Base-by-base conservation (phyloP, 2,329 filamentous ascomycete genomes). In the Claviceps sp. region DNA sequence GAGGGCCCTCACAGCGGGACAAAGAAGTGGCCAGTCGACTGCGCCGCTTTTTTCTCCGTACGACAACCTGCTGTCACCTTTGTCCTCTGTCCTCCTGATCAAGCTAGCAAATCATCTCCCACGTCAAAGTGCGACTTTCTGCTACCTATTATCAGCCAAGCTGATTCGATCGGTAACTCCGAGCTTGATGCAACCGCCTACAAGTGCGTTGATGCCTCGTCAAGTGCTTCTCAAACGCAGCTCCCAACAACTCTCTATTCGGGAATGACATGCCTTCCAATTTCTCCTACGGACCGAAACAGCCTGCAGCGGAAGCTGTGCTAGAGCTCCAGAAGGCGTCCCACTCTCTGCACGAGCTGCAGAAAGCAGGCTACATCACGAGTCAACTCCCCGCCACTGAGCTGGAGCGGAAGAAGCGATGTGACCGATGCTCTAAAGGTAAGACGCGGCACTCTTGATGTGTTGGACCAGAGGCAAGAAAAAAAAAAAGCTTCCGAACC, bases 361-460 rank as follows among this genome's bases (percentile, higher is more conserved):
- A 55, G 26, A 60, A 56, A 40, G 56, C 53, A 8, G 63, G 63
- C 37, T 66, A 64, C 44, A 50, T 64, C 17, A 37, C 65, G 9
- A 39, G 47, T 2, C 60, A 61, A 47, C 56, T 66, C 6, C 56
- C 59, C 3, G 20, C 38, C 17, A 46, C 51, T 1, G 63, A 67
- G 13, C 49, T 67, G 3, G 55, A 64, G 6, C 59, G 57, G n/a
- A 67, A 67, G 57, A 60, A 56, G 45, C 60, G 64, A 20, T 67
- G 65, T 53, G 50, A 46, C 20, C 54, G 52, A 22, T 67, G 65
- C 50, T 49, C 48, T 39, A 59, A 61, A 45, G 53, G 62, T 64
- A 45, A 56, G 53, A 8, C 14, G 17, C 17, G 29, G 29, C 9
- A 49, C n/a, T 5, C 14, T 9, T 23, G 17, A 22, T 26, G 23